Conservation (phyloP, 768 basidiomycete species). For the Mycena haematopus region DNA sequence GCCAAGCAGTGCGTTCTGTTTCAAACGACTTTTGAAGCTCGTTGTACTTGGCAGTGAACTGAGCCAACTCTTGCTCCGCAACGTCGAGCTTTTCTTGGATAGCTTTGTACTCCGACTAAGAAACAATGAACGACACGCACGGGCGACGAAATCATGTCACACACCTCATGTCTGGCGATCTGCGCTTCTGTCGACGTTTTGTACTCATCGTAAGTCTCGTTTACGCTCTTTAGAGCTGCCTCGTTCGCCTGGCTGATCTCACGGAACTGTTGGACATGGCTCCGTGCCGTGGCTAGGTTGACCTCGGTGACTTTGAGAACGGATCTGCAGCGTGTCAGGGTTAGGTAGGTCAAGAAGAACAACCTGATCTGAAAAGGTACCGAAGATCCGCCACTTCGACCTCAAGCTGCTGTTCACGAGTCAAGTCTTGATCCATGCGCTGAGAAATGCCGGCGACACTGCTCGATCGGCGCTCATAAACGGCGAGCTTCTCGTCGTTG, state of each 20-base stretch:
- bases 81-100: constrained; percentile 66
- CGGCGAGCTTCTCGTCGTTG: constrained; percentile 83
- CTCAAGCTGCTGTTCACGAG: constrained; percentile 81
- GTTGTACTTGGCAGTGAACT: constrained; percentile 54
- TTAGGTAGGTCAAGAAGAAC: neutral
- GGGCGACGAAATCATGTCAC: constrained; percentile 19
- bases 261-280: constrained; percentile 84
- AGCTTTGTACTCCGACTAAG: constrained; percentile 37
- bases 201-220: constrained; percentile 81
- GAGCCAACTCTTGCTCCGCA: constrained; percentile 59
- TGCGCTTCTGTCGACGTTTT: constrained; percentile 74
- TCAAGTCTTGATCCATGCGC: constrained; percentile 51
- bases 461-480: constrained; percentile 76
- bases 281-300: constrained; percentile 72
- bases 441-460: constrained; percentile 40
- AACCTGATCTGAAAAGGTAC: constrained; percentile 45
- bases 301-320: constrained; percentile 79
- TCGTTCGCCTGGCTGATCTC: constrained; percentile 87
- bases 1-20: constrained; percentile 71
- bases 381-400: constrained; percentile 85
- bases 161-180: constrained; percentile 70
- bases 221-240: constrained; percentile 72
- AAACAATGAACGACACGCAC: neutral
- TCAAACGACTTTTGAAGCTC: constrained; percentile 74
- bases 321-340: constrained; percentile 49